A percentile compares a stretch with the other conserved stretches of the same genome.
phyloP scores from a whole-genome alignment of 176 grass and related monocot species.

The Avena eriantha region DNA sequence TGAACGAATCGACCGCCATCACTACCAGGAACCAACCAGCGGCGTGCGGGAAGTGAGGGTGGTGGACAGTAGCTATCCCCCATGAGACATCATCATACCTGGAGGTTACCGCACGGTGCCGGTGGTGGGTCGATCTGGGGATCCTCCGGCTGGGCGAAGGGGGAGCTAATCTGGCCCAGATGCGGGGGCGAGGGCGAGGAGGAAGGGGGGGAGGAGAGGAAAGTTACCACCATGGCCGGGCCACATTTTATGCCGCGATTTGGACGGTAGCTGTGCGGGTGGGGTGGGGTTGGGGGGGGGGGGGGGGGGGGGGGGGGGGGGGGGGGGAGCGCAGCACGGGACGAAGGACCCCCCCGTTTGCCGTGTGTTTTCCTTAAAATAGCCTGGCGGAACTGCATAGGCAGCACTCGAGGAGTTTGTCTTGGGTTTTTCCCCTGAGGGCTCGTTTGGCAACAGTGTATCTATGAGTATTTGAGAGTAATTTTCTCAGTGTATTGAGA shows the following conservation, averaged over 20 bases:
- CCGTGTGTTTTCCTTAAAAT: slow-evolving; percentile 29
- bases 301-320: too few relatives aligned
- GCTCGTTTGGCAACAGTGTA: too few relatives aligned
- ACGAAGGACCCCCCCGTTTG: background rate
- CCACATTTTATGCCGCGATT: slow-evolving; percentile 53
- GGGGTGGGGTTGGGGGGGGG: too few relatives aligned
- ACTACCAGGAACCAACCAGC: background rate
- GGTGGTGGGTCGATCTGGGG: slow-evolving; percentile 32
- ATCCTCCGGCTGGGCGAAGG: background rate
- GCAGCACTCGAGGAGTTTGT: background rate
- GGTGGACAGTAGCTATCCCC: background rate
- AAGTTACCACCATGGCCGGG: slow-evolving; percentile 36
- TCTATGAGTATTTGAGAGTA: too few relatives aligned
- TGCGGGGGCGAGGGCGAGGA: background rate
- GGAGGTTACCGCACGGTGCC: slow-evolving; percentile 9
- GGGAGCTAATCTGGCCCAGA: slow-evolving; percentile 30
- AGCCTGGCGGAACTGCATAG: background rate
- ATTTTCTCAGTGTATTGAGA: too few relatives aligned
- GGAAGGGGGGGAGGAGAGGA: slow-evolving; percentile 21
- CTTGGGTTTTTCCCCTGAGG: background rate
- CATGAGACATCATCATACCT: slow-evolving; percentile 22
- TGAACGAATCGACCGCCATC: background rate
- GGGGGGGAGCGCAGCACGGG: background rate
- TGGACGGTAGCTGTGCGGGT: slow-evolving; percentile 44
- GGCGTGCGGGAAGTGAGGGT: too few relatives aligned